Percentiles rank a stretch among this genome's conserved stretches.
Evolutionary conservation across 2,329 filamentous ascomycete species (phyloP).

Genomic region (Pyricularia grisea): DNA sequence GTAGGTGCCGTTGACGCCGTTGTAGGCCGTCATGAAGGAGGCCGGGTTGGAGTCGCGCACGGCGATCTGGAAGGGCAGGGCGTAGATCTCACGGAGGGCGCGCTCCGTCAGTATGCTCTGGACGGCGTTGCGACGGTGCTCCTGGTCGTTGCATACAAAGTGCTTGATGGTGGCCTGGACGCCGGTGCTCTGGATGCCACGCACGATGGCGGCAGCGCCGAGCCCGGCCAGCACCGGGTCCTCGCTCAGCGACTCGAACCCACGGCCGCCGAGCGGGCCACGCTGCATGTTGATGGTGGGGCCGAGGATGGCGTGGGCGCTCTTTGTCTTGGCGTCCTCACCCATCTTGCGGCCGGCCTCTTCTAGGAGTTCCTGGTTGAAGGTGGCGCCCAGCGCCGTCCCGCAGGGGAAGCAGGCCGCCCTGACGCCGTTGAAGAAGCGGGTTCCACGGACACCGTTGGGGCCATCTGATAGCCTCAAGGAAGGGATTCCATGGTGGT

Average conservation of each 20-base stretch:
- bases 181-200: conserved; percentile 46
- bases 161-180: conserved; percentile 51
- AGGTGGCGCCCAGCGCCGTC: conserved; percentile 47
- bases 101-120: conserved; percentile 45
- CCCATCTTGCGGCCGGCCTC: conserved; percentile 42
- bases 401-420: conserved; percentile 54
- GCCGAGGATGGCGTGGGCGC: conserved; percentile 47
- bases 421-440: conserved; percentile 55
- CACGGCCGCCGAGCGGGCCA: conserved; percentile 48
- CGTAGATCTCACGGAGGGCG: conserved; percentile 48
- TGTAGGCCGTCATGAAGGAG: conserved; percentile 51
- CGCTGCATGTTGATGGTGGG: conserved; percentile 57
- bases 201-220: conserved; percentile 41
- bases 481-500: conserved; percentile 51
- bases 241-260: conserved; percentile 50
- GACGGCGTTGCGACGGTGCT: conserved; percentile 46
- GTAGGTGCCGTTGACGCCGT: conserved; percentile 46
- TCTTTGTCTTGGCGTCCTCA: conserved; percentile 44
- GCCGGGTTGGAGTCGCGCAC: conserved; percentile 40
- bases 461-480: conserved; percentile 60
- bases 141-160: conserved; percentile 53
- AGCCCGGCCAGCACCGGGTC: conserved; percentile 48
- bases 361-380: conserved; percentile 42
- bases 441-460: conserved; percentile 58
- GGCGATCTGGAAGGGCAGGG: conserved; percentile 47